phyloP scores from a whole-genome alignment of 805 yeast genomes.

The Brettanomyces sp. region DNA sequence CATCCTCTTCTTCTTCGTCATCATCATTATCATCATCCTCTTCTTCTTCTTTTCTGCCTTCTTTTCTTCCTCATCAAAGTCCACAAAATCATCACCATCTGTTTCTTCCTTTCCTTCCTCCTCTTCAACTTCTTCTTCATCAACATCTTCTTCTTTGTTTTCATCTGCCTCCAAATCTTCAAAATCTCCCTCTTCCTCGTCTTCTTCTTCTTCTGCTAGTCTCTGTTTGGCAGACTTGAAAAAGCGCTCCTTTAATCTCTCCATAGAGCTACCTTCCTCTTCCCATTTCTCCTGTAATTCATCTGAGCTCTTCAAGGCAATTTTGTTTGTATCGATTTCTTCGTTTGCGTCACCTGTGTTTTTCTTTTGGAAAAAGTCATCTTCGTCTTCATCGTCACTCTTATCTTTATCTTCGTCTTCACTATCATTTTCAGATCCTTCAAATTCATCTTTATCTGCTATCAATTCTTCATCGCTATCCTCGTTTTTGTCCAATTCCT shows the following conservation, averaged over 20 bases:
- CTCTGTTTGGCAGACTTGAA: conserved; percentile 43
- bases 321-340: conserved; percentile 31
- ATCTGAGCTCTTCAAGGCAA: conserved; percentile 20
- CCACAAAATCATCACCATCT: conserved; percentile 21
- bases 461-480: not conserved
- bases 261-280: conserved; percentile 27
- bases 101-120: conserved; percentile 14
- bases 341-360: conserved; percentile 23
- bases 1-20: conserved; percentile 16
- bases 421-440: conserved; percentile 26
- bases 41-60: conserved; percentile 28
- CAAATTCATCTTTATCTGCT: conserved; percentile 6
- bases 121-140: conserved; percentile 21
- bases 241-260: conserved; percentile 36
- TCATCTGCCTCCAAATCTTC: conserved; percentile 23
- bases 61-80: conserved; percentile 26
- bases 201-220: conserved; percentile 24
- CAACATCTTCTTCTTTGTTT: conserved; percentile 25
- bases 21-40: conserved; percentile 23
- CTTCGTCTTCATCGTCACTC: conserved; percentile 35
- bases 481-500: conserved; percentile 29
- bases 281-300: conserved; percentile 38
- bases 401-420: conserved; percentile 29
- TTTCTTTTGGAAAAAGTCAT: conserved; percentile 48
- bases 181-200: conserved; percentile 30